Evolutionary conservation across 257 asterid species (phyloP).

Genomic region (Capsicum pubescens): DNA sequence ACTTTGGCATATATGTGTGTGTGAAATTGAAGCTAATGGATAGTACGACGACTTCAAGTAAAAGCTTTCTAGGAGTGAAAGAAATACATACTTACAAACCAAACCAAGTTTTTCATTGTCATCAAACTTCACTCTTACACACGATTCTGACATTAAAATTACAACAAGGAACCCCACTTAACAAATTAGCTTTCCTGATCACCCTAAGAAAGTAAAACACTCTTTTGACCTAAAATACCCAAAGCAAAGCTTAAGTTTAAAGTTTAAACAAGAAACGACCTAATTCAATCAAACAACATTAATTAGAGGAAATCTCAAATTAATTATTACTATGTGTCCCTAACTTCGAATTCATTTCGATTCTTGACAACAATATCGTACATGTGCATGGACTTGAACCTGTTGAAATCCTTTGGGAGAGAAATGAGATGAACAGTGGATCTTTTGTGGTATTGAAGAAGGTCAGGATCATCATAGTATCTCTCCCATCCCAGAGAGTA

Average conservation of each 20-base stretch:
- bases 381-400: constrained; percentile 54
- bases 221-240: constrained; percentile 9
- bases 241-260: constrained; percentile 9
- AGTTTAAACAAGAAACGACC: constrained; percentile 6
- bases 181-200: constrained; percentile 7
- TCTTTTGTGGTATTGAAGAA: constrained; percentile 55
- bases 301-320: background rate
- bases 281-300: background rate
- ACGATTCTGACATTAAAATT: background rate
- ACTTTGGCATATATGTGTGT: background rate
- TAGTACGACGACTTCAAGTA: background rate
- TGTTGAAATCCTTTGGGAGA: constrained; percentile 54
- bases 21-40: background rate
- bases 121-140: constrained; percentile 15
- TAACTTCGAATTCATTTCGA: constrained; percentile 47
- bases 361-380: constrained; percentile 52
- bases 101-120: constrained; percentile 17
- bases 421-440: constrained; percentile 57
- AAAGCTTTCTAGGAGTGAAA: background rate
- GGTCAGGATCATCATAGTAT: constrained; percentile 55
- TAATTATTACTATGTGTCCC: constrained; percentile 35
- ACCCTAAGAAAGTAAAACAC: background rate
- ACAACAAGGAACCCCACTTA: background rate
- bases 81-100: background rate
- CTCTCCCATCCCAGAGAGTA: constrained; percentile 55